Evolutionary conservation across 352 stramenopile genomes (phyloP), one percentile per base, ranked within the genome.

Genomic region (Phytophthora capsici): DNA sequence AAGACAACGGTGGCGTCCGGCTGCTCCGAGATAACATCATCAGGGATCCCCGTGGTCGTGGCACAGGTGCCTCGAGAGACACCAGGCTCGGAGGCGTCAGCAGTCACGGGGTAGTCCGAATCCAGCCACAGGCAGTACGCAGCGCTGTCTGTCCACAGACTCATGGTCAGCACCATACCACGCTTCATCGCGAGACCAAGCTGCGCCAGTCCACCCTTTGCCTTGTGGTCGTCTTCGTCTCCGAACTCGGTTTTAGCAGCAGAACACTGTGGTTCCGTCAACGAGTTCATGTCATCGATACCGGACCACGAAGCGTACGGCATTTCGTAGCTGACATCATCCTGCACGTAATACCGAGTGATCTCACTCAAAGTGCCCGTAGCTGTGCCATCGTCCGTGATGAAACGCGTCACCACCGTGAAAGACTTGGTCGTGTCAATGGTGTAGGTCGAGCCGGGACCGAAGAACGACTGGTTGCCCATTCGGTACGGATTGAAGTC

Each of bases 111-210:
- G 54, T 87, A 89, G 51, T 57, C 65, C 44, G 67, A 81, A 71
- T 92, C 81, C 9, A 92, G 72, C 84, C 84, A 92, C 44, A 88
- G 55, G 28, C 69, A 83, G 10, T 90, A 40, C 9, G 75, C 77
- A 3, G 59, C 74, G 55, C 80, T 53, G 63, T 92, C 84, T 0
- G 73, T 75, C 84, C 84, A 92, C 25, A 89, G 55, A 52, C 81
- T 90, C 62, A 92, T 87, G 10, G 80, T 77, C 34, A 90, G 61
- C 30, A 89, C 79, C 60, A 92, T 69, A 19, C 81, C 83, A 17
- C 68, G 66, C 40, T 72, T 62, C 50, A 92, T 72, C 13, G 76
- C 69, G 1, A 74, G 53, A 3, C 81, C 77, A 44, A 90, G 72
- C 20, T 76, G 54, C 28, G 44, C 57, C 5, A 92, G 57, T 19